phyloP scores from a whole-genome alignment of 139 green algal genomes.

The Coelastrella sp. region DNA sequence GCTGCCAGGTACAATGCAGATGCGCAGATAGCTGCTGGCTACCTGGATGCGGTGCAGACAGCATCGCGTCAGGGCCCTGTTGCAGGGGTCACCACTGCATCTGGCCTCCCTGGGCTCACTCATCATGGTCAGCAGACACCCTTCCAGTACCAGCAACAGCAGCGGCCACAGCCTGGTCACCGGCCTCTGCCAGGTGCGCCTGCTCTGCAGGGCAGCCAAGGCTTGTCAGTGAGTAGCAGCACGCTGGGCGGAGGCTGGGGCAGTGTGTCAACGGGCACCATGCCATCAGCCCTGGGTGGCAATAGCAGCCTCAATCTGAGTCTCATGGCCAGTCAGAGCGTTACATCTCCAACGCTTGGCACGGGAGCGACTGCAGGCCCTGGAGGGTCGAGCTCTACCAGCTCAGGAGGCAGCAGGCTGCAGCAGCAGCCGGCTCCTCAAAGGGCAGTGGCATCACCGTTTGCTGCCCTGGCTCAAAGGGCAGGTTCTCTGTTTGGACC shows the following conservation, averaged over 20 bases:
- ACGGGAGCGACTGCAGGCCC: not conserved
- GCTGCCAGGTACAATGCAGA: not conserved
- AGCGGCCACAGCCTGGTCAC: not conserved
- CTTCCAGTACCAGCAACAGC: not conserved
- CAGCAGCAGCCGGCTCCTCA: not conserved
- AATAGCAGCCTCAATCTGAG: constrained; percentile 11
- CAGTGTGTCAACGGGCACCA: constrained; percentile 20
- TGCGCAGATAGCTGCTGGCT: not conserved
- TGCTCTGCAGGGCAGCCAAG: not conserved
- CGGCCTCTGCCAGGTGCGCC: not conserved
- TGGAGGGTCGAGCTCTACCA: not conserved
- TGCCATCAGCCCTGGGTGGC: constrained; percentile 25
- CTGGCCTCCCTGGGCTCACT: too few species aligned
- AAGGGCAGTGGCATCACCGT: not conserved
- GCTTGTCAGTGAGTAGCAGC: not conserved
- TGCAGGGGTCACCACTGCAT: too few species aligned
- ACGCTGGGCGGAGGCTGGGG: not conserved
- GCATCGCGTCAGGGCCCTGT: not conserved
- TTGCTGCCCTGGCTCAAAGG: constrained; percentile 31
- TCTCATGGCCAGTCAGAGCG: not conserved
- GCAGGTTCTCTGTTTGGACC: constrained; percentile 7
- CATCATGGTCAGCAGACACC: not conserved
- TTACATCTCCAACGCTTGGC: not conserved
- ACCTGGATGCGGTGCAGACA: not conserved
- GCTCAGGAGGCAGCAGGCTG: not conserved